phyloP scores from a whole-genome alignment of 192 early-diverging fungal species.

The Backusella morwellensis region DNA sequence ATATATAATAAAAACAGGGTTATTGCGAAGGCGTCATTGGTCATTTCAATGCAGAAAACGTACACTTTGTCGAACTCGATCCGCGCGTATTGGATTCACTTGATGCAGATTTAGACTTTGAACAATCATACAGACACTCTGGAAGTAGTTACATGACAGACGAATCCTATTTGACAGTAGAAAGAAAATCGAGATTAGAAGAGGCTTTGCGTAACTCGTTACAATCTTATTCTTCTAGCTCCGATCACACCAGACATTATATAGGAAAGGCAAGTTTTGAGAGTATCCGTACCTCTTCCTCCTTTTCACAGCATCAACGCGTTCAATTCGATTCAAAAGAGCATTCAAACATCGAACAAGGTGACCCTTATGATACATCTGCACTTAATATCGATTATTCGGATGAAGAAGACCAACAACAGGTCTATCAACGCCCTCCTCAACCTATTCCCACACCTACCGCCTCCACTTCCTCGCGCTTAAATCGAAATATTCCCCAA shows the following conservation, averaged over 20 bases:
- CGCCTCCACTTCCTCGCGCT: neutral
- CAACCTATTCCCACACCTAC: neutral
- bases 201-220: slow-evolving; percentile 8
- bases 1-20: slow-evolving; percentile 27
- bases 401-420: slow-evolving; percentile 15
- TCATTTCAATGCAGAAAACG: slow-evolving; percentile 43
- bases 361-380: slow-evolving; percentile 31
- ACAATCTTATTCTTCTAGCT: slow-evolving; percentile 16
- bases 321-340: neutral
- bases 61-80: slow-evolving; percentile 49
- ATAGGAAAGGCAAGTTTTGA: slow-evolving; percentile 17
- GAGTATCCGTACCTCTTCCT: slow-evolving; percentile 8
- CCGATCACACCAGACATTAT: neutral
- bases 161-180: neutral
- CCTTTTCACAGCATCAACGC: neutral
- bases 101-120: slow-evolving; percentile 22
- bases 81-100: slow-evolving; percentile 37
- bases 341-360: neutral
- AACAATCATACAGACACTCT: neutral
- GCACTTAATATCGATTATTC: slow-evolving; percentile 37
- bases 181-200: neutral
- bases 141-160: neutral
- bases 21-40: slow-evolving; percentile 59
- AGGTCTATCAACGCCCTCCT: neutral
- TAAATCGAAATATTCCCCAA: neutral